These are phyloP conservation scores for Atkinsonella hypoxylon DNA, from an alignment of 2,329 filamentous ascomycete genomes.

Conservation along the genomic window DNA sequence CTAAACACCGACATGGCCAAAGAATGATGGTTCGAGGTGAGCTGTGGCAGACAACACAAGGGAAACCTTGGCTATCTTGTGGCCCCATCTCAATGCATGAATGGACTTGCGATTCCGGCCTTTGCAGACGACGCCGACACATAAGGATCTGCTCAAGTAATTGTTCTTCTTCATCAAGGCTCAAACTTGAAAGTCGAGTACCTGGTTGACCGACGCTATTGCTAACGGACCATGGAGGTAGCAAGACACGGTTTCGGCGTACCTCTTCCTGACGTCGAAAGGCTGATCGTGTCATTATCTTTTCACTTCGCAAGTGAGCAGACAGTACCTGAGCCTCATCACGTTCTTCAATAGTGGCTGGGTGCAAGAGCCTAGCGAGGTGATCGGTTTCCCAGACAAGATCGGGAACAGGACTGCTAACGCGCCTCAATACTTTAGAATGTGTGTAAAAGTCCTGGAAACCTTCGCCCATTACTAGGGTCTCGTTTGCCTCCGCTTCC, in stretches of 20 bases:
- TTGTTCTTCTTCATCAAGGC: conserved; percentile 46
- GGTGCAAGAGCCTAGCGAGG: conserved; percentile 72
- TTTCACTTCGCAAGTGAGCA: conserved; percentile 60
- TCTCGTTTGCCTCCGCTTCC: conserved; percentile 28
- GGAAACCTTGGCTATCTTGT: conserved; percentile 59
- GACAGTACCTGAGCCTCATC: conserved; percentile 73
- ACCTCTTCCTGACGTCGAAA: conserved; percentile 57
- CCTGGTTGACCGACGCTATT: conserved; percentile 1
- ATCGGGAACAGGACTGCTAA: conserved; percentile 48
- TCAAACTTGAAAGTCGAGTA: conserved; percentile 28
- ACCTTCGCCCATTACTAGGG: conserved; percentile 36
- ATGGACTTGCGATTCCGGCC: not conserved
- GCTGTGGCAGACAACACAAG: conserved; percentile 88
- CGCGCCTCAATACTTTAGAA: conserved; percentile 34
- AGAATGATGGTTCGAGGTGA: conserved; percentile 80
- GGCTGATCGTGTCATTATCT: conserved; percentile 69
- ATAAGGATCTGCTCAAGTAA: conserved; percentile 49
- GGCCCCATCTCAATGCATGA: conserved; percentile 31
- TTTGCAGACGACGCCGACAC: conserved; percentile 30
- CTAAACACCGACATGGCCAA: conserved; percentile 93
- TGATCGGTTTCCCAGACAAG: conserved; percentile 52
- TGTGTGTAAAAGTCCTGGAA: conserved; percentile 58
- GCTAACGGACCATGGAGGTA: conserved; percentile 17
- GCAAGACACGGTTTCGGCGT: conserved; percentile 54
- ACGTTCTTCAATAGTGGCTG: conserved; percentile 62